A percentile compares a stretch with the other conserved stretches of the same genome.
These are phyloP conservation scores for Exobasidium cylindrosporum DNA, from an alignment of 1,284 basidiomycete genomes.

Conservation along the genomic window DNA sequence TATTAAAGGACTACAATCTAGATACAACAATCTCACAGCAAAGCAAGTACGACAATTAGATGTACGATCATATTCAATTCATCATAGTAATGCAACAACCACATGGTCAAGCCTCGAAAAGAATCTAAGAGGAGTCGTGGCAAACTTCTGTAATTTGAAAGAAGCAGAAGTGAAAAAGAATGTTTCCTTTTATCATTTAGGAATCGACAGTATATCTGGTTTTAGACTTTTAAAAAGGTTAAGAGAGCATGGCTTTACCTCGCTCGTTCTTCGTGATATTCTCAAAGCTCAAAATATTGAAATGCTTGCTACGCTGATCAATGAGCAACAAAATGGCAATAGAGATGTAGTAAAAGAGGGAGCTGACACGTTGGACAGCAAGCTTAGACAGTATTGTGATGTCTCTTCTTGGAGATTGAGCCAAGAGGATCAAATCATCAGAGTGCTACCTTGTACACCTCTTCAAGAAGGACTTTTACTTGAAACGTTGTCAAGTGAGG, in stretches of 20 bases:
- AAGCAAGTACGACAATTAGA: not conserved
- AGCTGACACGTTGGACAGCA: not conserved
- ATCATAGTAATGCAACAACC: constrained; percentile 14
- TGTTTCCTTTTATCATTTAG: constrained; percentile 44
- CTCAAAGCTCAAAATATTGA: constrained; percentile 31
- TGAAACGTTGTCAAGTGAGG: constrained; percentile 32
- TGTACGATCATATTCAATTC: constrained; percentile 19
- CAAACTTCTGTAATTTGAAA: constrained; percentile 21
- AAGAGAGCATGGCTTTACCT: constrained; percentile 14
- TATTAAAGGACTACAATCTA: constrained; percentile 20
- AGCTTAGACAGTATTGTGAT: not conserved
- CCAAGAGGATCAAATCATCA: constrained; percentile 20
- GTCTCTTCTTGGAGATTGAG: constrained; percentile 16
- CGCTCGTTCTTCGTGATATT: constrained; percentile 30
- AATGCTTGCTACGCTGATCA: constrained; percentile 24
- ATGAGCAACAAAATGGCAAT: not conserved
- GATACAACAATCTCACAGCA: constrained; percentile 22
- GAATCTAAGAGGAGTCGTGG: constrained; percentile 23
- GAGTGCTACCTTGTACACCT: constrained; percentile 47
- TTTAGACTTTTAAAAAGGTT: constrained; percentile 36
- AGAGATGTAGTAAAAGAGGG: not conserved
- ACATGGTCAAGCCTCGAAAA: constrained; percentile 25
- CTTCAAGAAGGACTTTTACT: constrained; percentile 51
- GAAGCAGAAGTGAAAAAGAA: constrained; percentile 24
- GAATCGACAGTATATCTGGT: constrained; percentile 50